Base-by-base conservation (phyloP, 352 stramenopile species). In the Phytophthora lateralis region DNA sequence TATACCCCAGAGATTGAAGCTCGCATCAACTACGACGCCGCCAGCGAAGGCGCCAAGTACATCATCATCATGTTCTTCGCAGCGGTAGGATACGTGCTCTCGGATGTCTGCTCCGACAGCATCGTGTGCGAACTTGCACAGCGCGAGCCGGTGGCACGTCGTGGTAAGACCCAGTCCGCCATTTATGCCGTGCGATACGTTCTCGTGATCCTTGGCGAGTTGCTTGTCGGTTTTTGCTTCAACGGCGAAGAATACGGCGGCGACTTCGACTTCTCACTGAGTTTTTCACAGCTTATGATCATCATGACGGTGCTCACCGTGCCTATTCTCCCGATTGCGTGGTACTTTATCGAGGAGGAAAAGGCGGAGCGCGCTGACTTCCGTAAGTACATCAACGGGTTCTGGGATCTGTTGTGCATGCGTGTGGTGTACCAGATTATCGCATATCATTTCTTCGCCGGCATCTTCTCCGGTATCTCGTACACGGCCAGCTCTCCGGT, bases 61-160 rank as follows among this genome's bases (percentile, higher is more conserved):
- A 52, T 83, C 17, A 39, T 83, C 17, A 63, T 84, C 59, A 84
- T 90, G 65, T 78, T 82, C 70, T 71, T 87, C 9, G 52, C 85
- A n/a, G 78, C 82, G 6, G 55, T 88, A 29, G 82, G 82, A 18
- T 91, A 91, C 62, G 74, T 91, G 29, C 68, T 82, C 52, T 79
- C 82, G 8, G 81, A 90, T 45, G 77, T 89, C 1, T 83, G 80
- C 44, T 70, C 76, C 37, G 82, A 89, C 53, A 80, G 66, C 51
- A 75, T 89, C 39, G 73, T 86, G 45, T 78, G 79, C n/a, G 77
- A 87, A 41, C 62, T 85, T 4, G 78, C 79, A 0, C 79, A 89
- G 60, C 76, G 75, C 20, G 79, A 89, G 51, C 79, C 79, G 0
- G 51, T 66, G 10, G 69, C 60, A 1, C 82, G 74, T 35, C 79